phyloP scores from a whole-genome alignment of 2,329 filamentous ascomycete species.

The Xylaria sp. region DNA sequence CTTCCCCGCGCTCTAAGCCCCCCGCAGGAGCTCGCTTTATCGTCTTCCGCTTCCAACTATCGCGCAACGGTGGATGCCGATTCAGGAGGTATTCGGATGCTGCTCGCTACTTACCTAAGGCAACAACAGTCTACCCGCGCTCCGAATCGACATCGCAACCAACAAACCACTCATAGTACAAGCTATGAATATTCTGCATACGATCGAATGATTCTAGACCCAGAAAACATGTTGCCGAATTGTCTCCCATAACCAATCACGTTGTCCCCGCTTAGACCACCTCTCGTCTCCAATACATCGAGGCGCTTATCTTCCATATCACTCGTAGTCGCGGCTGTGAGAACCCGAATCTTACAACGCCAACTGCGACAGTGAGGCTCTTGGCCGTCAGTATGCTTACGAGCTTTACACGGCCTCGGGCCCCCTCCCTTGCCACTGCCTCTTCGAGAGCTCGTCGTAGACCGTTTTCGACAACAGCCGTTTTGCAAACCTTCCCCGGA shows the following conservation, averaged over 20 bases:
- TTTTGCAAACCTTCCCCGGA: conserved; percentile 49
- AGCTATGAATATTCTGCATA: not conserved
- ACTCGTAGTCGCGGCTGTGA: conserved; percentile 32
- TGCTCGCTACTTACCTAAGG: not conserved
- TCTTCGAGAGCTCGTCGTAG: conserved; percentile 37
- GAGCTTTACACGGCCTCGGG: conserved; percentile 40
- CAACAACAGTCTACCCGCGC: conserved; percentile 16
- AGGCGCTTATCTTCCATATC: conserved; percentile 12
- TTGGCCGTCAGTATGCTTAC: conserved; percentile 42
- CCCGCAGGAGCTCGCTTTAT: conserved; percentile 36
- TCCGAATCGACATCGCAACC: not conserved
- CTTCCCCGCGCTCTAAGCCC: conserved; percentile 29
- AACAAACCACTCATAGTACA: conserved; percentile 10
- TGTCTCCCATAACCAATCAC: conserved; percentile 7
- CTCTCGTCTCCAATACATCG: not conserved
- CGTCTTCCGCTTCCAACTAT: conserved; percentile 24
- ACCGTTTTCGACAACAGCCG: conserved; percentile 48
- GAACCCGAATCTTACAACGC: conserved; percentile 16
- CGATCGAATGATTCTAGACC: not conserved
- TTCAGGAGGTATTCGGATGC: conserved; percentile 28
- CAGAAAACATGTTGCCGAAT: conserved; percentile 2
- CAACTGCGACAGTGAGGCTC: conserved; percentile 22
- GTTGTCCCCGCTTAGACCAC: conserved; percentile 1
- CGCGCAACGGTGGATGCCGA: conserved; percentile 30
- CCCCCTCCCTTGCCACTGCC: conserved; percentile 33